Evolutionary conservation across 2,329 filamentous ascomycete species (phyloP), one percentile per base, ranked within the genome.

Genomic region (Achaetomium macrosporum): DNA sequence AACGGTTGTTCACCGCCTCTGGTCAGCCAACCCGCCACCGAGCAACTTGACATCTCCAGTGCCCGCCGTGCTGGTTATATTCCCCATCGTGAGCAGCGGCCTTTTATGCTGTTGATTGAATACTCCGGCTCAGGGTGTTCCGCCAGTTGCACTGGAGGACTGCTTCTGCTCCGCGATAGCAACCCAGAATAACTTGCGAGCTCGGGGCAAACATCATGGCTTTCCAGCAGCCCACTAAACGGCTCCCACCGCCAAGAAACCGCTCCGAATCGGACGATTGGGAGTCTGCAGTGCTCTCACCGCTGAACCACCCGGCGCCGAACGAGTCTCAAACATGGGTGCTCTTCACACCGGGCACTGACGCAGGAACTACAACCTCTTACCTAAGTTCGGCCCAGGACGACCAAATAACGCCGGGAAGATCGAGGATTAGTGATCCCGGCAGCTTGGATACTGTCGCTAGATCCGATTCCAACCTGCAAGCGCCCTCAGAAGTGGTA

Each of bases 281-380:
- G 15, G 71, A 75, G 35, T 65, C 70, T 30, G 68, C 70, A 20
- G 58, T 63, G 45, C 59, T 61, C 20, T 36, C 58, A 16, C 58
- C 61, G 47, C 66, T 67, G 53, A 64, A 63, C 58, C 64, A 62
- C 53, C 52, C 60, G 45, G 63, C 65, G 41, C 72, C 83, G 55
- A 83, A 88, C 56, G 86, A 91, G 59, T 86, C 88, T 12, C 87
- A 93, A 69, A 92, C 95, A 79, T 99, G 93, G 93, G 87, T 97
- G 50, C 82, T 99, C 59, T 99, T 99, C 75, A 88, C 90, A 8
- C 89, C 89, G 1, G 77, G 78, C 9, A 83, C 84, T 58, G 79
- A 77, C 54, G 73, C 76, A 33, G 71, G 71, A 43, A 79, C 77
- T 3, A 85, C 87, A 17, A 78, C 78, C 11, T 83, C 83, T 5